phyloP scores from a whole-genome alignment of 371 early-diverging fungal species.

The Thermomucor indicae-seudaticae region DNA sequence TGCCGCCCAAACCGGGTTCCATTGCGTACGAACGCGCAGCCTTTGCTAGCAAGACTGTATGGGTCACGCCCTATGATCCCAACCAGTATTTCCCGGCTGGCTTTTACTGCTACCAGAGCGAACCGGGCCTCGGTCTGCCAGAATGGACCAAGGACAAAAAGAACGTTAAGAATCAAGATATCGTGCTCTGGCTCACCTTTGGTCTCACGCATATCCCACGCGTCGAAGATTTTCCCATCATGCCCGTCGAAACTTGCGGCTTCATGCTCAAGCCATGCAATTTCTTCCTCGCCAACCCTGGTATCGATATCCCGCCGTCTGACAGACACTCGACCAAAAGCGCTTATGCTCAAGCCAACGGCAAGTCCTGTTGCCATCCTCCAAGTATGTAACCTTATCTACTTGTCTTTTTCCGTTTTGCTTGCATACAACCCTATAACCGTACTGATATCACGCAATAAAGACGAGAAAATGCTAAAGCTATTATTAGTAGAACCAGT shows the following conservation, averaged over 20 bases:
- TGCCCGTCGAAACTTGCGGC: constrained; percentile 49
- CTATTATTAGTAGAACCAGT: too few species aligned
- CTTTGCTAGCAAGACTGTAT: constrained; percentile 41
- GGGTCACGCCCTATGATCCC: constrained; percentile 45
- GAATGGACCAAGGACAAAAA: constrained; percentile 24
- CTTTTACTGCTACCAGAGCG: constrained; percentile 42
- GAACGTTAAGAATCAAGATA: constrained; percentile 32
- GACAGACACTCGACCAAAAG: constrained; percentile 2
- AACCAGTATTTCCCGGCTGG: constrained; percentile 44
- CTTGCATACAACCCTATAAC: too few species aligned
- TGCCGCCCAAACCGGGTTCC: constrained; percentile 38
- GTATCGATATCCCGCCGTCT: constrained; percentile 5
- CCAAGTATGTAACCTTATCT: too few species aligned
- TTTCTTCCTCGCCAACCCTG: constrained; percentile 8
- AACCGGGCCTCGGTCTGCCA: constrained; percentile 25
- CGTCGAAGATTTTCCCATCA: constrained; percentile 49
- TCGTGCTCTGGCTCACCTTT: constrained; percentile 45
- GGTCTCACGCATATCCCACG: constrained; percentile 46
- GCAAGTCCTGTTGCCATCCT: constrained; percentile 2
- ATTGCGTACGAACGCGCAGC: constrained; percentile 39
- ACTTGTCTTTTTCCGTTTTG: too few species aligned
- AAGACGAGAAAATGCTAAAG: too few species aligned
- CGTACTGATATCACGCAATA: too few species aligned
- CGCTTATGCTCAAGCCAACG: constrained; percentile 1
- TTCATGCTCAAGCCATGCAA: constrained; percentile 33